phyloP scores from a whole-genome alignment of 371 early-diverging fungal genomes.

The Mucor indicus region DNA sequence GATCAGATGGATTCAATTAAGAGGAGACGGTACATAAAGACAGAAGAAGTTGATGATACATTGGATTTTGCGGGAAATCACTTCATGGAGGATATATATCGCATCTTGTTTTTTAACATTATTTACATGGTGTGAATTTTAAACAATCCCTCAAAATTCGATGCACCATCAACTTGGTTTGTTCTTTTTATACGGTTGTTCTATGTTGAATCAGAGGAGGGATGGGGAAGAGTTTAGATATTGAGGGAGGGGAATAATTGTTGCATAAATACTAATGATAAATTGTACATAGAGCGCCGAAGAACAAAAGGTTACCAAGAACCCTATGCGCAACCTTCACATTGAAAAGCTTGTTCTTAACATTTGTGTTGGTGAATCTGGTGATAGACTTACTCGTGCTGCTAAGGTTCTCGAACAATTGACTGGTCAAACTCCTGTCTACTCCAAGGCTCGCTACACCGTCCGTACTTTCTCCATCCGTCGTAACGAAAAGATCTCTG shows the following conservation, averaged over 20 bases:
- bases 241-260: neutral
- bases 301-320: conserved; percentile 57
- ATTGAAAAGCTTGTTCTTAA: conserved; percentile 99
- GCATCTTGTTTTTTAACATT: too few species aligned
- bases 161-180: too few species aligned
- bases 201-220: too few species aligned
- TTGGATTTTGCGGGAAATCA: too few species aligned
- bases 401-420: conserved; percentile 99
- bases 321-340: conserved; percentile 97
- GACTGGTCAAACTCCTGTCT: conserved; percentile 99
- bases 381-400: conserved; percentile 99
- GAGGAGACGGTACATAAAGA: too few species aligned
- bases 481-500: conserved; percentile 99
- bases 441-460: conserved; percentile 99
- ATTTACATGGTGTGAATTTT: too few species aligned
- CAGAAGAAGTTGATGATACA: too few species aligned
- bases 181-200: too few species aligned
- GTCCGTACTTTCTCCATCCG: conserved; percentile 99
- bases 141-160: too few species aligned
- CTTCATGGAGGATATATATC: too few species aligned
- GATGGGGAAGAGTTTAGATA: neutral
- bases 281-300: conserved; percentile 67
- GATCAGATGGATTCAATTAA: conserved; percentile 5
- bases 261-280: neutral
- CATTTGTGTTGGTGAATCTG: conserved; percentile 99